Conservation (phyloP, 306 rosid genomes). For the Sphenostylis stenocarpa region DNA sequence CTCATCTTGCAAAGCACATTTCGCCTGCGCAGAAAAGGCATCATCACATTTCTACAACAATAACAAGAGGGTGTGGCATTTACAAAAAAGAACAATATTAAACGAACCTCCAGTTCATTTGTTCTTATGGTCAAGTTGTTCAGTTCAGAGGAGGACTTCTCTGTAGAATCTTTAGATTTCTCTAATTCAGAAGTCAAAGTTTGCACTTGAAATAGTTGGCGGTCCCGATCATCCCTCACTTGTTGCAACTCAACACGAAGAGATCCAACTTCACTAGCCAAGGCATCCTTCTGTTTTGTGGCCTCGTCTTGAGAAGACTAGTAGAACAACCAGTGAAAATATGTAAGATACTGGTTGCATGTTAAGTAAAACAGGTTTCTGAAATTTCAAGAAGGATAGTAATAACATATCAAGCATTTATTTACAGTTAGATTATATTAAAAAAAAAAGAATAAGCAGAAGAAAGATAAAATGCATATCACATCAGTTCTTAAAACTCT, state of each 20-base stretch:
- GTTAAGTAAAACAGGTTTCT: not conserved
- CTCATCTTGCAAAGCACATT: conserved; percentile 63
- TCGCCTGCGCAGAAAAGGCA: conserved; percentile 56
- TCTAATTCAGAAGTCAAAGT: conserved; percentile 61
- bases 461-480: not conserved
- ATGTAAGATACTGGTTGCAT: not conserved
- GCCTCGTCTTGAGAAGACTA: conserved; percentile 96
- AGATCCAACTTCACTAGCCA: conserved; percentile 65
- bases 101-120: conserved; percentile 75
- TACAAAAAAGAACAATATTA: conserved; percentile 23
- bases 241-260: conserved; percentile 76
- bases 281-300: conserved; percentile 76
- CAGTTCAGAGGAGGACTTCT: conserved; percentile 59
- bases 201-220: conserved; percentile 59
- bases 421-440: not conserved
- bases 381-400: not conserved
- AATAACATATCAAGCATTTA: not conserved
- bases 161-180: conserved; percentile 63
- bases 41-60: conserved; percentile 9
- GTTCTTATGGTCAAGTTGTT: conserved; percentile 53
- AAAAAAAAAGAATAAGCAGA: not conserved
- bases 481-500: not conserved
- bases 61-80: not conserved
- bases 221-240: conserved; percentile 79
- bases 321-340: conserved; percentile 30